Evolutionary conservation across 1,284 basidiomycete species (phyloP), one percentile per base, ranked within the genome.

Genomic region (Ceratobasidium sp.): DNA sequence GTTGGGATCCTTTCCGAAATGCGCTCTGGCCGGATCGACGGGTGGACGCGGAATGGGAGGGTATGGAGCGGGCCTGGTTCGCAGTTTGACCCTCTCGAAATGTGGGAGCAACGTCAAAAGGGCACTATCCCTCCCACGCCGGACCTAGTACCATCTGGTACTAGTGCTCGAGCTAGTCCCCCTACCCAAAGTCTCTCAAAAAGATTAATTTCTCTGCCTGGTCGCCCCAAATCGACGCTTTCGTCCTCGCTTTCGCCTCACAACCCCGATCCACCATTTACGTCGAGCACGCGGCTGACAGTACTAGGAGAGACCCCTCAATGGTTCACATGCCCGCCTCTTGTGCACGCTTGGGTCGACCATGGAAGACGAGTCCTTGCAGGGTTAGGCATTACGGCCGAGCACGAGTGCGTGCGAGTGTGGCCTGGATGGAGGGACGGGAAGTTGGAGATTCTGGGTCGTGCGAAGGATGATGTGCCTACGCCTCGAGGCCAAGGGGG

Each of bases 1-100:
- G 65, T 69, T 56, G 65, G 65, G 53, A 69, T 69, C 65, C 65
- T 69, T 43, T 69, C 65, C 9, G 65, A 69, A n/a, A 56, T 69
- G 46, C 37, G 37, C 16, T 43, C 19, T 16, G 53, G n/a, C 9
- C 3, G 19, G 14, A 11, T 24, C 16, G 53, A 69, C 53, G 51
- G 56, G 34, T 69, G 65, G 65, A 69, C 7, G 4, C 49, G 65
- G 11, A 43, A 4, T 11, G 65, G 65, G 34, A 6, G 65, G 24
- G n/a, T 69, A 22, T 69, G 65, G 65, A 58, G 51, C 22, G 65
- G 65, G 19, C 65, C 65, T 22, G 53, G 65, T 11, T 51, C 65
- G 24, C 49, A 43, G 51, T 24, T 69, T n/a, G 49, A 69, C 29
- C 51, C 65, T 6, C 19, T 46, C 41, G 51, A 69, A 11, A 69